Evolutionary conservation across 306 rosid genomes (phyloP).

Genomic region (Prosopis cineraria): DNA sequence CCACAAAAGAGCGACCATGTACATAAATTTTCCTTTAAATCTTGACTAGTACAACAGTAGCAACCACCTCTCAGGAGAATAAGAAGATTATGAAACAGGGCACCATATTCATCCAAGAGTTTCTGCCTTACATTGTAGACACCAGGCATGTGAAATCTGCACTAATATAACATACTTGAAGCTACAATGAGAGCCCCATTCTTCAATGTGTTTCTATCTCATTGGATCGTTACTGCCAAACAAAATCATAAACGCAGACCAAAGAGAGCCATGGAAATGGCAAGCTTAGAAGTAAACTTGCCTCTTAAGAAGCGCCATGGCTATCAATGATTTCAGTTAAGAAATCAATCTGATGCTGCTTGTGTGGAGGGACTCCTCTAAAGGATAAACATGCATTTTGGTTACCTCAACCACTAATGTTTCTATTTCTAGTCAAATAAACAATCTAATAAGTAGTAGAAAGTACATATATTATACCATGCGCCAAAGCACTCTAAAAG

Average conservation of each 20-base stretch:
- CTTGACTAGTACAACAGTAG: background rate
- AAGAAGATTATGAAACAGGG: conserved; percentile 5
- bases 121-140: background rate
- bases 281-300: background rate
- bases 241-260: background rate
- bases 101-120: conserved; percentile 1
- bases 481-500: background rate
- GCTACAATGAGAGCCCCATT: background rate
- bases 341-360: background rate
- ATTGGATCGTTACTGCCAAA: background rate
- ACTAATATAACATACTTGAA: background rate
- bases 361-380: background rate
- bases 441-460: background rate
- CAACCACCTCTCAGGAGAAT: conserved; percentile 13
- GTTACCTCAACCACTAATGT: background rate
- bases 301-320: background rate
- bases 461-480: background rate
- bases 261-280: background rate
- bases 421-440: background rate
- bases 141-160: background rate
- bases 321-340: background rate
- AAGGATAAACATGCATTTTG: background rate
- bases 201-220: background rate
- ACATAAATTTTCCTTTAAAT: background rate
- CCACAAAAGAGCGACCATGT: background rate